Conservation (phyloP, 495 filamentous ascomycete genomes). For the Recurvomyces mirabilis region DNA sequence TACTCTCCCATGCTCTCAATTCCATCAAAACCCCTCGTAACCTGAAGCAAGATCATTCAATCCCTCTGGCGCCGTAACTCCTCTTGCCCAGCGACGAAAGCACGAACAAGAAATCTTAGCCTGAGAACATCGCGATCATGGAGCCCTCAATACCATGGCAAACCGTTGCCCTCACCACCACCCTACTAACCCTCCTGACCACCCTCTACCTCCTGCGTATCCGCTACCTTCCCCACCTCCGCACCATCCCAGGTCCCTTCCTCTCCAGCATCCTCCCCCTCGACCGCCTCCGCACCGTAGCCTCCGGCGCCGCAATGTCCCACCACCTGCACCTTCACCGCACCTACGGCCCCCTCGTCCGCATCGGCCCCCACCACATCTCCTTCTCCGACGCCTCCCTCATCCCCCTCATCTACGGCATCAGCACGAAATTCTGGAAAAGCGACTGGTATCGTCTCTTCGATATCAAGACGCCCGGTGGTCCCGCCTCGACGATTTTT, state of each 20-base stretch:
- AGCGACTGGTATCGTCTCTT: conserved; percentile 36
- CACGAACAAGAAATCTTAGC: too few species aligned
- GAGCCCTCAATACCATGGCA: too few species aligned
- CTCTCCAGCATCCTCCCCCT: conserved; percentile 31
- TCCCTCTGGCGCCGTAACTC: too few species aligned
- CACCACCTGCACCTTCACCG: conserved; percentile 36
- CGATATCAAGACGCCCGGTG: conserved; percentile 12
- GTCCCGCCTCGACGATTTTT: conserved; percentile 8
- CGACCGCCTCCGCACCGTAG: conserved; percentile 22
- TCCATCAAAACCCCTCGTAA: too few species aligned
- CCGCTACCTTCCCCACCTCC: conserved; percentile 14
- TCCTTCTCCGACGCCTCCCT: conserved; percentile 32
- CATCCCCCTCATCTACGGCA: conserved; percentile 10
- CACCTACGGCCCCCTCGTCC: conserved; percentile 43
- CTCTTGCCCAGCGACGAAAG: too few species aligned
- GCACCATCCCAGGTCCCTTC: conserved; percentile 38
- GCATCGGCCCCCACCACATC: conserved; percentile 45
- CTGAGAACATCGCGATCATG: too few species aligned
- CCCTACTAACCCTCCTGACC: too few species aligned
- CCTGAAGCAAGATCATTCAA: too few species aligned
- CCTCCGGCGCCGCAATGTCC: conserved; percentile 13
- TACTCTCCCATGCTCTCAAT: too few species aligned
- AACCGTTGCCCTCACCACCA: too few species aligned
- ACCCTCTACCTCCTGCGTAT: too few species aligned
- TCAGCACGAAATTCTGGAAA: conserved; percentile 21